phyloP scores from a whole-genome alignment of 2,329 filamentous ascomycete genomes.

The Fonsecaea nubica region DNA sequence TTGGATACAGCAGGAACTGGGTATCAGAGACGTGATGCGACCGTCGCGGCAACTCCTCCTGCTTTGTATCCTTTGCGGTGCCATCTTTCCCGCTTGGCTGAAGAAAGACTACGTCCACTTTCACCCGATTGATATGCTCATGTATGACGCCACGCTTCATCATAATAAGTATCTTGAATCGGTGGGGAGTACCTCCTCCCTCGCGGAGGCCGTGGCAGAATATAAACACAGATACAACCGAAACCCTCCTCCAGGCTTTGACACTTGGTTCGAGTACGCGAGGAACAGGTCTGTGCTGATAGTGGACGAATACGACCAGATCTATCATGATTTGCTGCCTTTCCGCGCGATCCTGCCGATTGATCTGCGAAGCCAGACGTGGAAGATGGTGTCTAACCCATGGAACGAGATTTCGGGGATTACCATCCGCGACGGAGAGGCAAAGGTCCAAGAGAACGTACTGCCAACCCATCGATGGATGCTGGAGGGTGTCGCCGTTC shows the following conservation, averaged over 20 bases:
- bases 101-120: constrained; percentile 50
- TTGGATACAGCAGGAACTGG: constrained; percentile 34
- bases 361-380: constrained; percentile 60
- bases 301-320: constrained; percentile 67
- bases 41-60: constrained; percentile 23
- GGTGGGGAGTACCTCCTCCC: constrained; percentile 55
- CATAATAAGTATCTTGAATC: constrained; percentile 59
- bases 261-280: constrained; percentile 66
- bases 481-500: constrained; percentile 60
- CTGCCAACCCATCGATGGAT: constrained; percentile 65
- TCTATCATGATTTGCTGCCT: constrained; percentile 62
- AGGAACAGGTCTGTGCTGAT: constrained; percentile 58
- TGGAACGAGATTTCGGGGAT: constrained; percentile 64
- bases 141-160: constrained; percentile 56
- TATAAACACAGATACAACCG: constrained; percentile 61
- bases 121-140: constrained; percentile 64
- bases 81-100: constrained; percentile 49
- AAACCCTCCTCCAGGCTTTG: constrained; percentile 65
- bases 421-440: constrained; percentile 61
- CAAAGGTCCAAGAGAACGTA: constrained; percentile 58
- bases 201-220: constrained; percentile 57
- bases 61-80: constrained; percentile 50
- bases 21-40: constrained; percentile 26
- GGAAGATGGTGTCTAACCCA: constrained; percentile 59
- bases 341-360: constrained; percentile 61